Base-by-base conservation (phyloP, 441 rosid species). In the Sinapis alba region DNA sequence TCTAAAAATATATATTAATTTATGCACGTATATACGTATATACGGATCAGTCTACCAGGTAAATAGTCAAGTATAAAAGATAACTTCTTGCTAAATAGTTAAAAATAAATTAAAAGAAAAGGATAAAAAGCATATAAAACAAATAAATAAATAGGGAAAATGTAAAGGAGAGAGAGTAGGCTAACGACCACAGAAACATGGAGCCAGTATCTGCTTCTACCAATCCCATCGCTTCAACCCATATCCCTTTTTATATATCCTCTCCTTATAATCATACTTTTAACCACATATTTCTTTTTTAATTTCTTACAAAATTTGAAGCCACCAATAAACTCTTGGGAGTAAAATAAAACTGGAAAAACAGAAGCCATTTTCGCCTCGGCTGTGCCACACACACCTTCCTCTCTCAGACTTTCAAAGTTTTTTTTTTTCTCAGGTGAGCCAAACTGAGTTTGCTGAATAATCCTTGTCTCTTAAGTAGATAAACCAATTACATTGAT, bases 201-300 rank as follows among this genome's bases (percentile, higher is more conserved):
- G 80, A 70, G 81, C 82, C 86, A 65, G 67, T 84, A 88, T 91
- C 95, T 80, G 51, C 45, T 54, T 43, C 75, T 75, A 57, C 93
- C 97, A 91, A 88, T 88, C 64, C 75, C 50, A 78, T 81, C 84
- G 62, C 81, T 68, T 60, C 84, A n/a, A 80, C 30, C 85, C 84
- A 87, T 88, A 89, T 91, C 94, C 72, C 74, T 78, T 69, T 32
- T 61, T 56, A 24, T 4, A 59, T 56, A 19, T 62, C 75, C 80
- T 54, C 15, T 58, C 26, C 36, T 18, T 47, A 59, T 41, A 21
- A 18, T 51, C 36, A 26, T 21, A 19, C 24, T 20, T 26, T 69
- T 38, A 15, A 36, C 18, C 59, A 9, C 15, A 50, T 50, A 50
- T 50, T 50, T 23, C 56, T 18, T 16, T 50, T 41, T 38, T 43